Percentiles rank a stretch among this genome's conserved stretches.
Conservation (phyloP, 768 basidiomycete species). For the Rhodotorula toruloides region DNA sequence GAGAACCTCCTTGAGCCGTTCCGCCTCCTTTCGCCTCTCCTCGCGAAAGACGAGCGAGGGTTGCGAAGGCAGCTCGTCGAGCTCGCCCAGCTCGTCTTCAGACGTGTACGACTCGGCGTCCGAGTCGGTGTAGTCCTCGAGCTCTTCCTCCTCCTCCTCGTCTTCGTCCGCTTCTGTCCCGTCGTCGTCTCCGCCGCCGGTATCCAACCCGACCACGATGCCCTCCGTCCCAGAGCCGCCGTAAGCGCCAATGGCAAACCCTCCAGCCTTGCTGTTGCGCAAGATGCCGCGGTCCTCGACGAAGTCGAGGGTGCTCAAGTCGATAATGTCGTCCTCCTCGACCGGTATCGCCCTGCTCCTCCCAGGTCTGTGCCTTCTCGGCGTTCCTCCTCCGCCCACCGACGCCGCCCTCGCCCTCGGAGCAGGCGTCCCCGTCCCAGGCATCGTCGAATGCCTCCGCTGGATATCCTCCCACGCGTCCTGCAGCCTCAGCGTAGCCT, state of each 20-base stretch:
- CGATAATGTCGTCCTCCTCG: conserved; percentile 38
- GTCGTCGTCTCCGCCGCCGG: neutral
- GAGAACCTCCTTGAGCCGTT: conserved; percentile 8
- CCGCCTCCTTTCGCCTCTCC: conserved; percentile 2
- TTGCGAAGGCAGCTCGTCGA: conserved; percentile 13
- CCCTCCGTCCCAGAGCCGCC: neutral
- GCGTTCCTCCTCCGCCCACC: neutral
- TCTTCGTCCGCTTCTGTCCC: neutral
- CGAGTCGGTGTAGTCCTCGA: neutral
- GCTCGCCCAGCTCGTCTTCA: conserved; percentile 25
- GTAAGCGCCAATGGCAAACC: conserved; percentile 24
- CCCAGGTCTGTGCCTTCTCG: neutral
- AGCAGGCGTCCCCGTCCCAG: neutral
- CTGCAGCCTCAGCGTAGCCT: conserved; percentile 10
- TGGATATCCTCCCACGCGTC: conserved; percentile 29
- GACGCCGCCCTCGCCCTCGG: too few species aligned
- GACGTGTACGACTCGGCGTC: neutral
- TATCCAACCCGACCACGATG: neutral
- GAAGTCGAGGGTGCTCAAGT: conserved; percentile 18
- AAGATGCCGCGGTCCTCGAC: conserved; percentile 30
- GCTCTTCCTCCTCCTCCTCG: conserved; percentile 2
- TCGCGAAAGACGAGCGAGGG: conserved; percentile 19
- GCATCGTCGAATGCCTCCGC: conserved; percentile 8
- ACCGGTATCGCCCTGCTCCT: conserved; percentile 24
- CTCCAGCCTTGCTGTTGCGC: conserved; percentile 5